Conservation (phyloP, 305 asterid species). For the Caryopteris hybrid region DNA sequence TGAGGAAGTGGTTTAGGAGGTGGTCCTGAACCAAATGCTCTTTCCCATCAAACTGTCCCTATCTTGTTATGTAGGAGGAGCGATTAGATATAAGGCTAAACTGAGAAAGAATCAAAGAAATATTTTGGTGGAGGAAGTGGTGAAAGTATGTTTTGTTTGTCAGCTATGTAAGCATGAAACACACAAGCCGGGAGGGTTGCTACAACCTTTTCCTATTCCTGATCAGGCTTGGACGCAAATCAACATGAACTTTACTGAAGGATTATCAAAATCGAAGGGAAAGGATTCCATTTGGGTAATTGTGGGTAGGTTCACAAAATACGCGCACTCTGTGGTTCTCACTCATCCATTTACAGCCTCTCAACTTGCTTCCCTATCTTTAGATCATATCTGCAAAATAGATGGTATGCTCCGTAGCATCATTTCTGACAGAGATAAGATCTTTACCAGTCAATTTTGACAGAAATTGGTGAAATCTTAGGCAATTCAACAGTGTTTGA, state of each 20-base stretch:
- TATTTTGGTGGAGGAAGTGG: no score
- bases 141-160: no score
- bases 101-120: no score
- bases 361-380: rapidly evolving
- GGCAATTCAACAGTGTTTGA: background rate
- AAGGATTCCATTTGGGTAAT: background rate
- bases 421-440: background rate
- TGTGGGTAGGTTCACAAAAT: background rate
- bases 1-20: no score
- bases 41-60: no score
- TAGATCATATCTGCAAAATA: background rate
- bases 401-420: background rate
- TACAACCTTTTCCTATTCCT: background rate
- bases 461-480: background rate
- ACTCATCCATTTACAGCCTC: background rate
- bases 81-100: no score
- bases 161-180: no score
- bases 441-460: background rate
- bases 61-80: no score
- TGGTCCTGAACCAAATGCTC: no score
- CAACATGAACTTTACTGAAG: background rate
- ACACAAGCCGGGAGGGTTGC: no score
- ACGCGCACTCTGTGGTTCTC: background rate
- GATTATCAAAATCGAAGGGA: background rate
- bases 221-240: background rate